Evolutionary conservation across 306 rosid species (phyloP).

Genomic region (Potentilla sterilis): DNA sequence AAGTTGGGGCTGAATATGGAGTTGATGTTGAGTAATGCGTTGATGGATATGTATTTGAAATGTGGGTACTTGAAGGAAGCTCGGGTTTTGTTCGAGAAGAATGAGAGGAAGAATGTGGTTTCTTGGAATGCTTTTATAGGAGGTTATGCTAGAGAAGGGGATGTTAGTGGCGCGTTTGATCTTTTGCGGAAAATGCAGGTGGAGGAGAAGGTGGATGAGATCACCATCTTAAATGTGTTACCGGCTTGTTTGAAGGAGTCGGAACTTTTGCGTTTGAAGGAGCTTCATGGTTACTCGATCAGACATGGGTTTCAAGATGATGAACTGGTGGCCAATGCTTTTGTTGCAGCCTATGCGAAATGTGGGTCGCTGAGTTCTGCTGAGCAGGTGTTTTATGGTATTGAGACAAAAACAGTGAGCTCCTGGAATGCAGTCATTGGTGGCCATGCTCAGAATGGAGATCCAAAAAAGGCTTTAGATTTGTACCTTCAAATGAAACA

Average conservation of each 20-base stretch:
- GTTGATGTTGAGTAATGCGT: constrained; percentile 60
- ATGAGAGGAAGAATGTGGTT: constrained; percentile 53
- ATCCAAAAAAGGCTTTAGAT: constrained; percentile 61
- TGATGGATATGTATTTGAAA: constrained; percentile 75
- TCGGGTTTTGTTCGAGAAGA: constrained; percentile 41
- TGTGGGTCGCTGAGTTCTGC: constrained; percentile 57
- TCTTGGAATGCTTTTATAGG: constrained; percentile 81
- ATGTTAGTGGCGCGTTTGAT: constrained; percentile 41
- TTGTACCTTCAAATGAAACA: constrained; percentile 54
- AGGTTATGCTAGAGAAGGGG: constrained; percentile 60
- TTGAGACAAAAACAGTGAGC: constrained; percentile 53
- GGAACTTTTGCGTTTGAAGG: constrained; percentile 52
- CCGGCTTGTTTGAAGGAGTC: constrained; percentile 54
- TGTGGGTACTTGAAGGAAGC: constrained; percentile 57
- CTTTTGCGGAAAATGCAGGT: constrained; percentile 58
- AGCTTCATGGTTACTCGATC: constrained; percentile 64
- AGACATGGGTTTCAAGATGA: constrained; percentile 48
- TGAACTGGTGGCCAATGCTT: constrained; percentile 66
- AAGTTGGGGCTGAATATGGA: constrained; percentile 53
- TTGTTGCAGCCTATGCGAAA: constrained; percentile 67
- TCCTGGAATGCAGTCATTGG: constrained; percentile 84
- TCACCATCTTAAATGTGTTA: constrained; percentile 67
- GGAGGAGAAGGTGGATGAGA: constrained; percentile 53
- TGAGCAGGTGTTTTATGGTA: constrained; percentile 49
- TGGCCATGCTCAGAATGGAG: constrained; percentile 66